Percentiles rank a stretch among this genome's conserved stretches.
Evolutionary conservation across 208 protist genomes (phyloP).

Genomic region (Crithidia acanthocephali): DNA sequence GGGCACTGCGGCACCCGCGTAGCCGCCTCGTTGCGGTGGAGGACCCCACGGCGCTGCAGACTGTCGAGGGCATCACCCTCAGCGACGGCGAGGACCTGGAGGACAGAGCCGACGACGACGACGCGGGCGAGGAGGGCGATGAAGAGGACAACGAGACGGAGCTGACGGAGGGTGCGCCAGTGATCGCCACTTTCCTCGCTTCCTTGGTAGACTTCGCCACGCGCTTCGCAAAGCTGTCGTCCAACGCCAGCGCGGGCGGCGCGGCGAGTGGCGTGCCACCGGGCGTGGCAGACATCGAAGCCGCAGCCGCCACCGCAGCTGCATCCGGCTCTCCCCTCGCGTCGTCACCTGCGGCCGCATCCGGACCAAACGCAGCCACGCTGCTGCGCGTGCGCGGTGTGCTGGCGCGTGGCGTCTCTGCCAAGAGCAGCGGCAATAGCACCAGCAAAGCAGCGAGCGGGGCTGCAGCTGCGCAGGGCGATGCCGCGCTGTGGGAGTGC

Average conservation of each 20-base stretch:
- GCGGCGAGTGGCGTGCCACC: neutral
- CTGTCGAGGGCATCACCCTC: neutral
- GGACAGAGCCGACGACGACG: neutral
- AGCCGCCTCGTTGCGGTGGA: neutral
- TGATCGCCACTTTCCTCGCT: constrained; percentile 45
- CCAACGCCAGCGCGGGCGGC: neutral
- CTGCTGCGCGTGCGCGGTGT: constrained; percentile 30
- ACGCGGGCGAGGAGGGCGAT: constrained; percentile 3
- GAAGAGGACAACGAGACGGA: constrained; percentile 24
- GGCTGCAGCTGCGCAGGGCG: neutral
- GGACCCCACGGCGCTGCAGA: neutral
- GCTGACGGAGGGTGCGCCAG: neutral
- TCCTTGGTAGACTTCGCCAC: constrained; percentile 58
- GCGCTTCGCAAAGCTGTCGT: constrained; percentile 21
- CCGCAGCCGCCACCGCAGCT: neutral
- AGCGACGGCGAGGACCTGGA: neutral
- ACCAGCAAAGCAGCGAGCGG: neutral
- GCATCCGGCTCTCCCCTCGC: neutral
- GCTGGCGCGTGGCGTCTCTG: constrained; percentile 10
- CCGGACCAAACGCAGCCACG: constrained; percentile 5
- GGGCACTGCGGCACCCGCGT: neutral
- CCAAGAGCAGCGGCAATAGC: neutral
- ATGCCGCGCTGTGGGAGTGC: constrained; percentile 33
- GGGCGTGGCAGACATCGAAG: neutral
- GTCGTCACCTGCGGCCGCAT: neutral